phyloP scores from a whole-genome alignment of 768 basidiomycete genomes.

The Pleurotus djamor region DNA sequence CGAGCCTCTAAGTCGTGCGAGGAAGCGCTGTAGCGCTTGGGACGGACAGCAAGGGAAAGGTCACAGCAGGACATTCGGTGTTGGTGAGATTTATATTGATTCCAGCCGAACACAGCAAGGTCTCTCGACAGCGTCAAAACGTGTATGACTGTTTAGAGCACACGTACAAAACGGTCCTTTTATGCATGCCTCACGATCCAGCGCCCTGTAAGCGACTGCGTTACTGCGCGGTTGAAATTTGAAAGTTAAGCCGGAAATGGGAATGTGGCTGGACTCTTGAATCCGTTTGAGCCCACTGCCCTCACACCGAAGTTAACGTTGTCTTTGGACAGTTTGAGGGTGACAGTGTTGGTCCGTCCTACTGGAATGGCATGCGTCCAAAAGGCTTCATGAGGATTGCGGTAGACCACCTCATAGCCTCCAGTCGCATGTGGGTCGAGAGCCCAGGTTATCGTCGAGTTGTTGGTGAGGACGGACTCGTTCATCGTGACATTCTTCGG shows the following conservation, averaged over 20 bases:
- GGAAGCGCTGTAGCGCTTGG: too few species aligned
- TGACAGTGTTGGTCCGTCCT: slow-evolving; percentile 36
- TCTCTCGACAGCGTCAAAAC: too few species aligned
- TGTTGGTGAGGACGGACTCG: slow-evolving; percentile 47
- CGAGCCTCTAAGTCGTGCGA: too few species aligned
- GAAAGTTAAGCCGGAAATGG: slow-evolving; percentile 12
- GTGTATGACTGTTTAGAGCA: too few species aligned
- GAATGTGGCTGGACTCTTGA: slow-evolving; percentile 48
- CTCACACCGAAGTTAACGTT: slow-evolving; percentile 48
- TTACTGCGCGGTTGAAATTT: too few species aligned
- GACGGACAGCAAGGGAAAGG: too few species aligned
- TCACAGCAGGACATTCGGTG: too few species aligned
- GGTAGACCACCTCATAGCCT: slow-evolving; percentile 52
- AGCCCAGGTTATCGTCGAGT: slow-evolving; percentile 49
- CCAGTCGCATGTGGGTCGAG: slow-evolving; percentile 34
- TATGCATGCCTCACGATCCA: too few species aligned
- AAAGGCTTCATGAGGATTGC: slow-evolving; percentile 40
- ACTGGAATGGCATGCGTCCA: slow-evolving; percentile 52
- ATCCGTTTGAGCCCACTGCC: slow-evolving; percentile 51
- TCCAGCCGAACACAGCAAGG: too few species aligned
- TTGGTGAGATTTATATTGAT: too few species aligned
- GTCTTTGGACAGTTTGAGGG: slow-evolving; percentile 45
- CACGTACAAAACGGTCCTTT: too few species aligned
- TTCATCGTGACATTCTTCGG: slow-evolving; percentile 46
- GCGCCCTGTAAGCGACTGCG: too few species aligned